Evolutionary conservation across 169 alveolate species (phyloP).

Genomic region (Cryptosporidium viatorum): DNA sequence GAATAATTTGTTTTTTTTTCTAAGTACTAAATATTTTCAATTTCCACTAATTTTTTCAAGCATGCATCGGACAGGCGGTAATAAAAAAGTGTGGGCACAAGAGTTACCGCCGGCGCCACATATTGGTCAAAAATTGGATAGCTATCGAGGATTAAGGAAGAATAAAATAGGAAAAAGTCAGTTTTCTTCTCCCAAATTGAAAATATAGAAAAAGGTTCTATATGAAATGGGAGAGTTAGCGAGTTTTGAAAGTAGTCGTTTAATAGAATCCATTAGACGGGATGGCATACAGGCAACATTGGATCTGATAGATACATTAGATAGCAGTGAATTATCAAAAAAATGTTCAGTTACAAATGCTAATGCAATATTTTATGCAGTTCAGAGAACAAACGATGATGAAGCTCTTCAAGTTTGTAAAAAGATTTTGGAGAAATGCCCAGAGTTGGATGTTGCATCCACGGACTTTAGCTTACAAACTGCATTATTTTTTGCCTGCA

Average conservation of each 20-base stretch:
- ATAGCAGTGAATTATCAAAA: conserved; percentile 18
- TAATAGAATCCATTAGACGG: conserved; percentile 54
- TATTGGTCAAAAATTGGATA: conserved; percentile 11
- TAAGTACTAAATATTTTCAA: neutral
- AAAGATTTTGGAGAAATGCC: conserved; percentile 83
- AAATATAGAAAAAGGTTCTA: neutral
- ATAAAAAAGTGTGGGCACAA: conserved; percentile 54
- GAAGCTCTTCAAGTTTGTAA: conserved; percentile 88
- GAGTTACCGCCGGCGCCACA: conserved; percentile 63
- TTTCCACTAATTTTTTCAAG: conserved; percentile 25
- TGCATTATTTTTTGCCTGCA: conserved; percentile 92
- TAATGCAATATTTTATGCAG: conserved; percentile 88
- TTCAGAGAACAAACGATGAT: conserved; percentile 86
- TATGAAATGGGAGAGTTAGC: conserved; percentile 30
- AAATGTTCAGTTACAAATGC: conserved; percentile 70
- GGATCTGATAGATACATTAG: conserved; percentile 27
- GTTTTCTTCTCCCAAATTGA: conserved; percentile 2
- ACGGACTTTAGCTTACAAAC: conserved; percentile 90
- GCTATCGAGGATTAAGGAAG: neutral
- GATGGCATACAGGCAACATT: conserved; percentile 20
- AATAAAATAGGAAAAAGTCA: neutral
- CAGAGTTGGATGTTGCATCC: conserved; percentile 83
- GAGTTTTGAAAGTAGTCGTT: conserved; percentile 39
- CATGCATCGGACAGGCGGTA: conserved; percentile 69
- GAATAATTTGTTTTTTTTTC: neutral